These are phyloP conservation scores for Xylariaceae sp. DNA, from an alignment of 2,329 filamentous ascomycete species.

Conservation along the genomic window DNA sequence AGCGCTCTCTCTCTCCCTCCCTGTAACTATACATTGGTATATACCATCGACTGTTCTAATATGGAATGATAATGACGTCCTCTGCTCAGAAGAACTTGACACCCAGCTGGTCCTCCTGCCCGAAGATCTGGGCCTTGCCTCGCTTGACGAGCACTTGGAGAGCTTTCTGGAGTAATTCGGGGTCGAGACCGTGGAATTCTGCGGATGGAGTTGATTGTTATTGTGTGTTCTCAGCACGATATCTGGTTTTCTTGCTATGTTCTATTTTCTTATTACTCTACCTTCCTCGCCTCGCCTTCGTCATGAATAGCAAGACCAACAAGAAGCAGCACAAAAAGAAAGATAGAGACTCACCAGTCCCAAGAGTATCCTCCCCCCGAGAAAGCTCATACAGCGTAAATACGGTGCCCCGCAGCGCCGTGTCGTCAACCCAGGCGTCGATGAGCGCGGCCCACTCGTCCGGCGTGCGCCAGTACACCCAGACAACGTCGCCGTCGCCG, in stretches of 20 bases:
- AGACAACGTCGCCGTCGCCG: conserved; percentile 49
- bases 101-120: conserved; percentile 78
- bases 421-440: conserved; percentile 78
- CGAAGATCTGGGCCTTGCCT: conserved; percentile 91
- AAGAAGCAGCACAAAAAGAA: neutral
- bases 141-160: conserved; percentile 79
- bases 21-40: conserved; percentile 11
- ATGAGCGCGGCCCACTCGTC: conserved; percentile 86
- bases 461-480: conserved; percentile 79
- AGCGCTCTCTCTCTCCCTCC: neutral
- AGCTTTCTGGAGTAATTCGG: conserved; percentile 72
- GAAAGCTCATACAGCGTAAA: conserved; percentile 89
- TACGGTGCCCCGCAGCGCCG: conserved; percentile 82
- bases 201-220: neutral
- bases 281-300: neutral
- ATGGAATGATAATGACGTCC: neutral
- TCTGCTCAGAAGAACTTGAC: conserved; percentile 86
- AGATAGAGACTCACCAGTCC: conserved; percentile 51
- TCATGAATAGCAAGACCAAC: too few relatives aligned
- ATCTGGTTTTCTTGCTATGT: too few relatives aligned
- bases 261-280: neutral
- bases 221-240: too few relatives aligned
- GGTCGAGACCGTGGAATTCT: conserved; percentile 89
- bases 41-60: neutral
- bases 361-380: conserved; percentile 75